A percentile compares a stretch with the other conserved stretches of the same genome.
Evolutionary conservation across 2,329 filamentous ascomycete genomes (phyloP).

Genomic region (Lasiodiplodia sp.): DNA sequence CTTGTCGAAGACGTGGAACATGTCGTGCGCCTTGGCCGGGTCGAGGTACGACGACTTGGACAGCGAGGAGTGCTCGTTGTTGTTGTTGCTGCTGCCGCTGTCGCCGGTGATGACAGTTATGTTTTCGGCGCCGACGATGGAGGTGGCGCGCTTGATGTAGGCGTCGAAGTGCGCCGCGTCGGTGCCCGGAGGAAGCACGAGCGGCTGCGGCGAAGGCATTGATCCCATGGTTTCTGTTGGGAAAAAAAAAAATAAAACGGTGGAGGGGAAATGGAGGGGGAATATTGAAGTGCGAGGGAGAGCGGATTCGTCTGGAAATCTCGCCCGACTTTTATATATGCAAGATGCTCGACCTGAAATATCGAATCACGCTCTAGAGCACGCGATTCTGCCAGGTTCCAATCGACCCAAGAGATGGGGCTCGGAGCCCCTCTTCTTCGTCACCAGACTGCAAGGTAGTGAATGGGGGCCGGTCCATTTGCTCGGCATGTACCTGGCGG

Average conservation of each 20-base stretch:
- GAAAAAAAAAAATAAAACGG: not conserved
- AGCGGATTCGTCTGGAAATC: not conserved
- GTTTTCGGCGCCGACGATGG: slow-evolving; percentile 29
- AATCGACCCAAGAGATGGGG: not conserved
- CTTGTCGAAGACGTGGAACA: slow-evolving; percentile 52
- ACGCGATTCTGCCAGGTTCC: not conserved
- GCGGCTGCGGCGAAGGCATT: not conserved
- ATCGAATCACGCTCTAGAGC: not conserved
- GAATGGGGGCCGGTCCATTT: not conserved
- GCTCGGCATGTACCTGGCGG: not conserved
- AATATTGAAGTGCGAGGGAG: not conserved
- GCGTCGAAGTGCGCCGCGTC: slow-evolving; percentile 14
- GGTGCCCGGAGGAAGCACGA: slow-evolving; percentile 18
- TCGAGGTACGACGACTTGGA: slow-evolving; percentile 37
- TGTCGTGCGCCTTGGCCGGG: slow-evolving; percentile 45
- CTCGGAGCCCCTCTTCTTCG: not conserved
- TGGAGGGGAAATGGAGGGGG: not conserved
- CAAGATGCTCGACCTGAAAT: not conserved
- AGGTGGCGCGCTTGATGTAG: not conserved
- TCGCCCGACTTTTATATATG: not conserved
- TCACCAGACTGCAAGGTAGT: not conserved
- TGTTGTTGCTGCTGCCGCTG: not conserved
- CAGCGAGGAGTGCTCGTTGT: slow-evolving; percentile 6
- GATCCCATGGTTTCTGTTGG: slow-evolving; percentile 3
- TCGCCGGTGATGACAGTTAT: slow-evolving; percentile 12